These are phyloP conservation scores for Geranomyces variabilis DNA, from an alignment of 192 early-diverging fungal species.

Conservation along the genomic window DNA sequence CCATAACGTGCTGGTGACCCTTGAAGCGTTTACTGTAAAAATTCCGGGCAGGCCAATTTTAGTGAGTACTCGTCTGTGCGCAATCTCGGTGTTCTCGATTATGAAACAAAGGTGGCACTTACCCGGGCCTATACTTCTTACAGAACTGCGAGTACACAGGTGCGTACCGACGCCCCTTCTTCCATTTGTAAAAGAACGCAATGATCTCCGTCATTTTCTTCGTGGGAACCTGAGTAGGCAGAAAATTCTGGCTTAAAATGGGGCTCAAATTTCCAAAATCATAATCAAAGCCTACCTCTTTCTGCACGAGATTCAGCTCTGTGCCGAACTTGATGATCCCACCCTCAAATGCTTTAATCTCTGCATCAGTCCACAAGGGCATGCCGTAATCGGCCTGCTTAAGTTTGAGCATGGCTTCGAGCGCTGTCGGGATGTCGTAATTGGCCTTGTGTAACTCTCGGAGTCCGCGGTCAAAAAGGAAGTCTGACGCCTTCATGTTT, in stretches of 20 bases:
- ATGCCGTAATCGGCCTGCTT: slow-evolving; percentile 18
- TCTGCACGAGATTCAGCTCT: slow-evolving; percentile 29
- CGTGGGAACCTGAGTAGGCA: slow-evolving; percentile 25
- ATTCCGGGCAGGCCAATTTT: background rate
- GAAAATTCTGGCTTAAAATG: background rate
- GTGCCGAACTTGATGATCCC: slow-evolving; percentile 35
- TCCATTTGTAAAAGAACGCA: slow-evolving; percentile 41
- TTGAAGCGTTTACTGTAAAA: slow-evolving; percentile 15
- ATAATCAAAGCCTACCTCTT: slow-evolving; percentile 17
- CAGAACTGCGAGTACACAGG: slow-evolving; percentile 40
- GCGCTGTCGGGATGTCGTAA: slow-evolving; percentile 19
- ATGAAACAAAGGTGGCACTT: background rate
- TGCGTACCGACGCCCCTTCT: slow-evolving; percentile 40
- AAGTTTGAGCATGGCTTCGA: slow-evolving; percentile 22
- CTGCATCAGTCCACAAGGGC: slow-evolving; percentile 30
- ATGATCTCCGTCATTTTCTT: slow-evolving; percentile 37
- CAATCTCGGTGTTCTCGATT: background rate
- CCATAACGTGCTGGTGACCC: slow-evolving; percentile 27
- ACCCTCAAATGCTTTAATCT: slow-evolving; percentile 38
- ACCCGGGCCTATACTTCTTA: slow-evolving; percentile 43
- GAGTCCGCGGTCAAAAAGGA: slow-evolving; percentile 22
- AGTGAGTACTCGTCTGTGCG: too few relatives aligned
- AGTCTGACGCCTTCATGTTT: slow-evolving; percentile 18
- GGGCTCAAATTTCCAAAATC: background rate
- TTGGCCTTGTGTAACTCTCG: slow-evolving; percentile 28